Evolutionary conservation across 345 rosid species (phyloP).

Genomic region (Noccaea caerulescens): DNA sequence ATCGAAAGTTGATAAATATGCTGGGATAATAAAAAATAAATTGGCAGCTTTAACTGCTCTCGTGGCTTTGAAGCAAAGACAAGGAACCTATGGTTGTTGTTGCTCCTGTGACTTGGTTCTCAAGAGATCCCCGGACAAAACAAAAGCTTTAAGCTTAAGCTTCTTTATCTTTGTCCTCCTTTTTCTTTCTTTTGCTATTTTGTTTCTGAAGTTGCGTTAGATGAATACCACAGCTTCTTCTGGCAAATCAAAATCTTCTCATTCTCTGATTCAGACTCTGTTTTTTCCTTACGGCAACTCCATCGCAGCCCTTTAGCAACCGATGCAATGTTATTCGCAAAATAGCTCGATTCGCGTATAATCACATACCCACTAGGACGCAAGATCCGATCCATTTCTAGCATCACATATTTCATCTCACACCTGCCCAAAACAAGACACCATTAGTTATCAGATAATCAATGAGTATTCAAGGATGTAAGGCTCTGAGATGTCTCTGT

Average conservation of each 20-base stretch:
- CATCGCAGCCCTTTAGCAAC: conserved; percentile 86
- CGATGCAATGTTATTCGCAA: conserved; percentile 59
- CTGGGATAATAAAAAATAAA: conserved; percentile 35
- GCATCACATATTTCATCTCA: conserved; percentile 77
- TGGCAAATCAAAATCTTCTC: conserved; percentile 88
- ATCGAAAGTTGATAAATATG: conserved; percentile 34
- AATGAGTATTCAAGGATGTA: not conserved
- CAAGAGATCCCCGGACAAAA: conserved; percentile 25
- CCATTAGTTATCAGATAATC: conserved; percentile 7
- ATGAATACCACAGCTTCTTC: conserved; percentile 90
- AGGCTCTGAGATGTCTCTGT: conserved; percentile 21
- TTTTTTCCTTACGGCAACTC: conserved; percentile 76
- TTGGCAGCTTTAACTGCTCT: conserved; percentile 35
- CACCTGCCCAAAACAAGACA: conserved; percentile 58
- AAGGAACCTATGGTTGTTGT: conserved; percentile 26
- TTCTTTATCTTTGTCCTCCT: conserved; percentile 18
- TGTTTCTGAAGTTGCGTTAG: conserved; percentile 34
- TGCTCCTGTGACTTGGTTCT: conserved; percentile 21
- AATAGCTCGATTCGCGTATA: conserved; percentile 81
- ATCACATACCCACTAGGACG: conserved; percentile 79
- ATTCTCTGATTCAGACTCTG: conserved; percentile 63
- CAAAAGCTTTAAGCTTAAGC: conserved; percentile 37
- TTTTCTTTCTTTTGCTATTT: not conserved
- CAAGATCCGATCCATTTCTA: conserved; percentile 93
- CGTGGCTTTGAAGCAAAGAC: conserved; percentile 38